phyloP scores from a whole-genome alignment of 495 filamentous ascomycete species.

The Clohesyomyces aquaticus region DNA sequence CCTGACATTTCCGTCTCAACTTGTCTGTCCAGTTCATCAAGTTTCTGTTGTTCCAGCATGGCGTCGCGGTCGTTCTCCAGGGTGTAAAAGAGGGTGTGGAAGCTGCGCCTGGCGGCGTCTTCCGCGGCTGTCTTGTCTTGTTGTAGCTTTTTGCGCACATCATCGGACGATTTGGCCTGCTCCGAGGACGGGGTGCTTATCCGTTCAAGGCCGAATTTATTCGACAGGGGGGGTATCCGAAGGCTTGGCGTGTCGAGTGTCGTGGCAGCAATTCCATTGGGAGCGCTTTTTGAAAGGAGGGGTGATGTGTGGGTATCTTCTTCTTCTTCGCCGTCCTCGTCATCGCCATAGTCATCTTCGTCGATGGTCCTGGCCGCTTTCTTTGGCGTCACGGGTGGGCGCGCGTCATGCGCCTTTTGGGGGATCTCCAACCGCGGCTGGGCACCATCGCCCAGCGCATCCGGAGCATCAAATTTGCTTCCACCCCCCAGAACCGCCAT shows the following conservation, averaged over 20 bases:
- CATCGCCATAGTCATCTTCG: constrained; percentile 85
- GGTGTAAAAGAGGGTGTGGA: constrained; percentile 90
- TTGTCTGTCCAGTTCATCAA: constrained; percentile 94
- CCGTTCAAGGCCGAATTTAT: constrained; percentile 44
- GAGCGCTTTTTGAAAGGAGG: constrained; percentile 63
- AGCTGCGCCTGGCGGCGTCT: constrained; percentile 84
- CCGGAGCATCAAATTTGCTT: constrained; percentile 45
- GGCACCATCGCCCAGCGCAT: constrained; percentile 44
- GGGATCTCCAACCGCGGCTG: constrained; percentile 44
- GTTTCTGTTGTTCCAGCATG: constrained; percentile 95
- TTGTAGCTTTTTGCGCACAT: constrained; percentile 89
- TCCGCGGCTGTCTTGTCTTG: constrained; percentile 92
- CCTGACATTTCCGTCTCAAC: constrained; percentile 91
- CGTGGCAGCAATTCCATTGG: constrained; percentile 50
- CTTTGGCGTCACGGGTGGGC: constrained; percentile 53
- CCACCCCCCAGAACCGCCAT: constrained; percentile 60
- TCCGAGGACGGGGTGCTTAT: constrained; percentile 47
- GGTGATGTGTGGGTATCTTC: constrained; percentile 58
- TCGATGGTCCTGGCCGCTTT: constrained; percentile 73
- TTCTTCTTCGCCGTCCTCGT: constrained; percentile 73
- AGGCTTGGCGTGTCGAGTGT: constrained; percentile 43
- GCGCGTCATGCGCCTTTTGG: constrained; percentile 49
- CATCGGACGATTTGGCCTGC: constrained; percentile 72
- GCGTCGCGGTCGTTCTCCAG: constrained; percentile 92
- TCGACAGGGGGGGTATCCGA: constrained; percentile 49